These are phyloP conservation scores for Ceratocystis colombiana DNA, from an alignment of 2,329 filamentous ascomycete species.

Conservation along the genomic window DNA sequence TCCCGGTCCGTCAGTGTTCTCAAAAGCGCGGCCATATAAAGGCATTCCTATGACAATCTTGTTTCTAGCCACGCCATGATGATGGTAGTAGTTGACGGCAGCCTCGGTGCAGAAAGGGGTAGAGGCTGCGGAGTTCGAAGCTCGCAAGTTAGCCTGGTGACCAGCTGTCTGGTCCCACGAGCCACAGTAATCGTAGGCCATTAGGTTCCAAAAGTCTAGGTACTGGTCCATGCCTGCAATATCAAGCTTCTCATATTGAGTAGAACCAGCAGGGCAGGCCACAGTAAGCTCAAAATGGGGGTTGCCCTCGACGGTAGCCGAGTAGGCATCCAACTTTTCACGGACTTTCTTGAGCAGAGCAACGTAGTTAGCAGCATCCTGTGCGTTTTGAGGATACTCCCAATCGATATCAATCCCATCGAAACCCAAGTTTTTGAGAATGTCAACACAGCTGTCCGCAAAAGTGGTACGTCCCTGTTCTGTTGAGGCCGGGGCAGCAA, in stretches of 20 bases:
- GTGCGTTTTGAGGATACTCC: slow-evolving; percentile 51
- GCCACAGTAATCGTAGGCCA: slow-evolving; percentile 84
- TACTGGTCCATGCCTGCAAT: slow-evolving; percentile 54
- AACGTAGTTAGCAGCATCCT: slow-evolving; percentile 50
- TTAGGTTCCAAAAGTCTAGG: slow-evolving; percentile 68
- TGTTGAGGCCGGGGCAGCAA: slow-evolving; percentile 63
- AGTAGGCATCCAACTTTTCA: slow-evolving; percentile 49
- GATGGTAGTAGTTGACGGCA: slow-evolving; percentile 61
- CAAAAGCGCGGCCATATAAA: slow-evolving; percentile 78
- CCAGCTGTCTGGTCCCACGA: slow-evolving; percentile 63
- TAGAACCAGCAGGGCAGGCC: slow-evolving; percentile 51
- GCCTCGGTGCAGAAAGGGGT: slow-evolving; percentile 70
- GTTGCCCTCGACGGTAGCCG: slow-evolving; percentile 34
- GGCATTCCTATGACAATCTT: slow-evolving; percentile 91
- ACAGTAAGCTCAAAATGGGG: slow-evolving; percentile 55
- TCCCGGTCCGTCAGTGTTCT: slow-evolving; percentile 66
- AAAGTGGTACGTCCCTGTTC: slow-evolving; percentile 59
- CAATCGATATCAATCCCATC: slow-evolving; percentile 60
- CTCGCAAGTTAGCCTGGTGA: slow-evolving; percentile 72
- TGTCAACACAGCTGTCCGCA: slow-evolving; percentile 59
- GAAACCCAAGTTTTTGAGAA: slow-evolving; percentile 74
- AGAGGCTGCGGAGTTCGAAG: slow-evolving; percentile 46
- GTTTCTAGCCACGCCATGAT: slow-evolving; percentile 49
- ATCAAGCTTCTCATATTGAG: slow-evolving; percentile 54
- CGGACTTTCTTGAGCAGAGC: slow-evolving; percentile 49